phyloP scores from a whole-genome alignment of 2,329 filamentous ascomycete genomes.

The Stagonosporopsis vannaccii region DNA sequence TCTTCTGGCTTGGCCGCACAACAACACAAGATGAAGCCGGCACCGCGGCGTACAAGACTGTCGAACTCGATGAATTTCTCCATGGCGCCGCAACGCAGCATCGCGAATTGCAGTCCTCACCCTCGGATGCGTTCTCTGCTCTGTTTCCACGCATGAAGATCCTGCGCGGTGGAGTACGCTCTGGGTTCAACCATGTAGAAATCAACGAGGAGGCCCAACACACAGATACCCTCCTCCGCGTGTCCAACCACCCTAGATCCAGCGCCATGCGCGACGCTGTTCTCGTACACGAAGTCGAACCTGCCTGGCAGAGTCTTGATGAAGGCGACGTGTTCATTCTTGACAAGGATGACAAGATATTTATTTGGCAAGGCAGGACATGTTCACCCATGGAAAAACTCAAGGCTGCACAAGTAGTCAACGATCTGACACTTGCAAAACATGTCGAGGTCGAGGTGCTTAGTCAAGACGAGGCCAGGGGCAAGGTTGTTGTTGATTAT shows the following conservation, averaged over 20 bases:
- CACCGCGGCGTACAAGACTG: constrained; percentile 73
- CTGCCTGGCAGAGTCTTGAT: constrained; percentile 67
- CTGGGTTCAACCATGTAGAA: constrained; percentile 71
- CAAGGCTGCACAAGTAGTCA: constrained; percentile 71
- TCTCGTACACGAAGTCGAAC: constrained; percentile 70
- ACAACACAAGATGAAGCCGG: constrained; percentile 74
- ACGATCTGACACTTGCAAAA: constrained; percentile 70
- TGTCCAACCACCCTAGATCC: constrained; percentile 65
- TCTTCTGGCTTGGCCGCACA: constrained; percentile 73
- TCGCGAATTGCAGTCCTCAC: constrained; percentile 67
- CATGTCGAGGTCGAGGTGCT: constrained; percentile 71
- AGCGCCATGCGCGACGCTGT: constrained; percentile 57
- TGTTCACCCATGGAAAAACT: constrained; percentile 74
- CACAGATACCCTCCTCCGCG: constrained; percentile 63
- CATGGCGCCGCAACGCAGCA: constrained; percentile 68
- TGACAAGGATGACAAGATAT: constrained; percentile 69
- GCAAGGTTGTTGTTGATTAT: constrained; percentile 63
- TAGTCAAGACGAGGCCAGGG: constrained; percentile 65
- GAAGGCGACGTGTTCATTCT: constrained; percentile 72
- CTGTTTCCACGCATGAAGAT: constrained; percentile 69
- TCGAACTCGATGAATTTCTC: constrained; percentile 73
- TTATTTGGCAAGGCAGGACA: constrained; percentile 72
- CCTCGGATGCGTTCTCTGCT: constrained; percentile 66
- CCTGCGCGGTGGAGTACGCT: constrained; percentile 65
- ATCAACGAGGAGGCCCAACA: constrained; percentile 53